phyloP scores from a whole-genome alignment of 2,329 filamentous ascomycete genomes.

The Magnaporthiopsis rhizophila region DNA sequence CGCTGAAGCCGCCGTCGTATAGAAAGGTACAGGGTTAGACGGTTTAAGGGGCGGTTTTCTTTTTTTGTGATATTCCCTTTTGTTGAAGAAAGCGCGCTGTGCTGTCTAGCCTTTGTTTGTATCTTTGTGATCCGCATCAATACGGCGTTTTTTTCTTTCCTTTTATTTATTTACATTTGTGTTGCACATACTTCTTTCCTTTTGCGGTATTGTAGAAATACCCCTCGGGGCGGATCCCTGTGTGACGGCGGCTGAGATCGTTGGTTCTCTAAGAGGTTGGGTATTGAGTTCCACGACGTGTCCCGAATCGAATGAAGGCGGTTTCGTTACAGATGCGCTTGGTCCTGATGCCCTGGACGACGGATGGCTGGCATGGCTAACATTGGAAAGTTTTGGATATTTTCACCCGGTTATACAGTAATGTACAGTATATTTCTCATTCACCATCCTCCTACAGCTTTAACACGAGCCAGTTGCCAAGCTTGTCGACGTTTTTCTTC shows the following conservation, averaged over 20 bases:
- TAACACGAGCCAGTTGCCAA: slow-evolving; percentile 41
- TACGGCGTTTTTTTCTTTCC: neutral
- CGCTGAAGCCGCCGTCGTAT: slow-evolving; percentile 87
- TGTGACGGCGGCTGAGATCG: too few species aligned
- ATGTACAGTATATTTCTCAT: neutral
- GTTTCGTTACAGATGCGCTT: too few species aligned
- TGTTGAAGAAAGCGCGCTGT: neutral
- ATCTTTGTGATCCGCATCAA: neutral
- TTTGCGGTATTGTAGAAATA: neutral
- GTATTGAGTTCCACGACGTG: neutral
- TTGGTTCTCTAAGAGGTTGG: neutral
- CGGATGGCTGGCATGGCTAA: neutral
- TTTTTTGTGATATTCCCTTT: slow-evolving; percentile 5
- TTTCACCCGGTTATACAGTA: neutral
- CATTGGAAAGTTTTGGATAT: neutral
- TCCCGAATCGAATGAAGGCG: too few species aligned
- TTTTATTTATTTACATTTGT: neutral
- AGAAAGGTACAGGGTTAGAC: slow-evolving; percentile 68
- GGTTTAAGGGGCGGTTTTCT: slow-evolving; percentile 4
- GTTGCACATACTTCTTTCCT: neutral
- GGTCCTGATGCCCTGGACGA: neutral
- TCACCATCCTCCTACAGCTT: slow-evolving; percentile 32
- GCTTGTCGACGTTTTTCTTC: slow-evolving; percentile 28
- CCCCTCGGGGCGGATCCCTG: neutral
- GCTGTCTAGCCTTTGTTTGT: neutral